phyloP scores from a whole-genome alignment of 1,284 basidiomycete species.

The Cutaneotrichosporon arboriforme region DNA sequence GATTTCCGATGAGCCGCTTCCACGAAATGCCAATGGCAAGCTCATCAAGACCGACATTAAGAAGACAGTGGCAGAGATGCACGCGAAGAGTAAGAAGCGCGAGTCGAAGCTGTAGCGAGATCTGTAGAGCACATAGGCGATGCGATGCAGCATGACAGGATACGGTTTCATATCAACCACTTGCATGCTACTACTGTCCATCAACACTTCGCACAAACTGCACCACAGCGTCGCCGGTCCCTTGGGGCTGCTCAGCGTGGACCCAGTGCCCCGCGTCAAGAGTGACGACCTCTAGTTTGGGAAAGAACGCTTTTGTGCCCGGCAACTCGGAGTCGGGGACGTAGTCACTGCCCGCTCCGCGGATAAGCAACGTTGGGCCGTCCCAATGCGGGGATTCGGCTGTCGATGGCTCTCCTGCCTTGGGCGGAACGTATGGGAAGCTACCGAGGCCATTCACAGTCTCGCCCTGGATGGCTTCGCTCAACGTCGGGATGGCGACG shows the following conservation, averaged over 20 bases:
- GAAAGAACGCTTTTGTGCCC: slow-evolving; percentile 50
- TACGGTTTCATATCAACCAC: background rate
- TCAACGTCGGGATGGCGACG: slow-evolving; percentile 51
- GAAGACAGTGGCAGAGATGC: slow-evolving; percentile 10
- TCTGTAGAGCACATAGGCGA: no score
- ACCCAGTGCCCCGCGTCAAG: slow-evolving; percentile 49
- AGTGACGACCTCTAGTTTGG: slow-evolving; percentile 44
- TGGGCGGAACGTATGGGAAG: slow-evolving; percentile 49
- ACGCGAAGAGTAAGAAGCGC: background rate
- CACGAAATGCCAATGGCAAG: slow-evolving; percentile 19
- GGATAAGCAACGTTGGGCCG: slow-evolving; percentile 53
- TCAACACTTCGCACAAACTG: slow-evolving; percentile 25
- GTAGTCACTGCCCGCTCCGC: slow-evolving; percentile 52
- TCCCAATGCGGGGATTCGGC: slow-evolving; percentile 33
- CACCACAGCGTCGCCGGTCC: slow-evolving; percentile 36
- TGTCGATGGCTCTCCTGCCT: background rate
- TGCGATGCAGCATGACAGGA: background rate
- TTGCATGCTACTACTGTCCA: background rate
- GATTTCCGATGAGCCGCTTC: slow-evolving; percentile 5
- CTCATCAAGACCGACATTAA: slow-evolving; percentile 15
- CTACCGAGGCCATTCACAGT: slow-evolving; percentile 48
- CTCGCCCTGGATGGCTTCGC: slow-evolving; percentile 32
- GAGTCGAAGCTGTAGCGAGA: slow-evolving; percentile 6
- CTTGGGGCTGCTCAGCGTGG: slow-evolving; percentile 44
- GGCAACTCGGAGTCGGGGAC: slow-evolving; percentile 52